These are phyloP conservation scores for Verticillium nubilum DNA, from an alignment of 2,329 filamentous ascomycete genomes.

Conservation along the genomic window DNA sequence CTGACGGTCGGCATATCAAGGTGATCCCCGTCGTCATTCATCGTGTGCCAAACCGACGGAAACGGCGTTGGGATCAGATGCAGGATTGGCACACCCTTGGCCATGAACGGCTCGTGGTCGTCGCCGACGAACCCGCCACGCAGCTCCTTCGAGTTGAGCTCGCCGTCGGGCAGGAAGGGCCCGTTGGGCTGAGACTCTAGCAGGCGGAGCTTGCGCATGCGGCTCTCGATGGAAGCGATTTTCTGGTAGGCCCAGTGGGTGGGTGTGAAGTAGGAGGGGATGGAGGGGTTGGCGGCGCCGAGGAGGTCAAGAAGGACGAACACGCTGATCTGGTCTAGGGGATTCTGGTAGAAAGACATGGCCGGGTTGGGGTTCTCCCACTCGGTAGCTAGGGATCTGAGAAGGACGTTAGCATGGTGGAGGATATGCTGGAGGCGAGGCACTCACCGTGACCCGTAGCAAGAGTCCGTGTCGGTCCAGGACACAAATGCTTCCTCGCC, in stretches of 20 bases:
- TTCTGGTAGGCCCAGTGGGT: constrained; percentile 78
- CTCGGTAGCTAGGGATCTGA: constrained; percentile 58
- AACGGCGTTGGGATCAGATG: constrained; percentile 72
- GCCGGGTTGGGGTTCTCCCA: constrained; percentile 69
- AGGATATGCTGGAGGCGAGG: not conserved
- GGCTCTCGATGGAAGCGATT: constrained; percentile 59
- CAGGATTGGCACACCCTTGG: constrained; percentile 66
- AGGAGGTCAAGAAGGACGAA: constrained; percentile 74
- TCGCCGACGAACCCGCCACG: constrained; percentile 48
- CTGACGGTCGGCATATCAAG: constrained; percentile 65
- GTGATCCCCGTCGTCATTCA: constrained; percentile 67
- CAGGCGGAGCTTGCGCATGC: constrained; percentile 53
- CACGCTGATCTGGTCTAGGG: constrained; percentile 65
- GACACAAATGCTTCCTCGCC: constrained; percentile 73
- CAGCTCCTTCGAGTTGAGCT: constrained; percentile 34
- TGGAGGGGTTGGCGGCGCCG: constrained; percentile 50
- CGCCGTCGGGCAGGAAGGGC: constrained; percentile 52
- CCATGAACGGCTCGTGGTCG: constrained; percentile 75
- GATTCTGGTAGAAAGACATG: constrained; percentile 62
- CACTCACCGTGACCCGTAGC: constrained; percentile 67
- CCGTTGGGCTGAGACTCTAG: constrained; percentile 34
- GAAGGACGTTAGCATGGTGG: not conserved
- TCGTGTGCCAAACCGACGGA: constrained; percentile 66
- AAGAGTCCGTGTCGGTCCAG: constrained; percentile 68
- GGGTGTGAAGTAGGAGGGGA: constrained; percentile 69